A percentile compares a stretch with the other conserved stretches of the same genome.
These are phyloP conservation scores for Verticillium klebahnii DNA, from an alignment of 2,329 filamentous ascomycete species.

Conservation along the genomic window DNA sequence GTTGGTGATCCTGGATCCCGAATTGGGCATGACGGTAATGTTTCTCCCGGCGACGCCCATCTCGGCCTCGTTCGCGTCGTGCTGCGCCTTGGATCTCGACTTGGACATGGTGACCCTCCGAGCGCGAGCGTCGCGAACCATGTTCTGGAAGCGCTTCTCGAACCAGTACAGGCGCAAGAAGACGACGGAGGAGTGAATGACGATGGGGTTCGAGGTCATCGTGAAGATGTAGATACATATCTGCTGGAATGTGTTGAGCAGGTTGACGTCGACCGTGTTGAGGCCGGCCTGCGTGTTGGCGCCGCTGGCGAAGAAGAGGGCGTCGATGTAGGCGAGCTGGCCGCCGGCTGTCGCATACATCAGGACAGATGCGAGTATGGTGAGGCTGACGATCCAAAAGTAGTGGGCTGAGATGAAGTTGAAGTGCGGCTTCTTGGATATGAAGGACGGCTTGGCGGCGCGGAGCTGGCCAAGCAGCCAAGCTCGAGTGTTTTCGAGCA, in stretches of 20 bases:
- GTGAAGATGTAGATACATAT: constrained; percentile 66
- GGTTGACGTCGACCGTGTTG: constrained; percentile 72
- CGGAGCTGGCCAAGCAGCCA: constrained; percentile 32
- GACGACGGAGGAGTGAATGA: constrained; percentile 80
- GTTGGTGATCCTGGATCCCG: constrained; percentile 55
- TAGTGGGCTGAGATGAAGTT: constrained; percentile 84
- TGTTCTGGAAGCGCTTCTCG: constrained; percentile 86
- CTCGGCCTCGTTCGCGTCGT: constrained; percentile 46
- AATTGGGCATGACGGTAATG: constrained; percentile 62
- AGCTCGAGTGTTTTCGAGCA: constrained; percentile 1
- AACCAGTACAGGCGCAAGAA: constrained; percentile 97
- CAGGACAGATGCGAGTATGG: constrained; percentile 71
- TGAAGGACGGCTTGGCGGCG: constrained; percentile 50
- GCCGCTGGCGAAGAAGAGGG: constrained; percentile 82
- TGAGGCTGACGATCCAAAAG: constrained; percentile 72
- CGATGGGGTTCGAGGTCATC: constrained; percentile 76
- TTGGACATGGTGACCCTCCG: constrained; percentile 61
- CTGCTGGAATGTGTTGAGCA: constrained; percentile 68
- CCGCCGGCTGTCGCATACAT: constrained; percentile 59
- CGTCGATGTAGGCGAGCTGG: constrained; percentile 73
- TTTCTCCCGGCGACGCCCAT: constrained; percentile 59
- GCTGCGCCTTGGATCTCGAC: constrained; percentile 47
- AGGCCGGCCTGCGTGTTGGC: constrained; percentile 88
- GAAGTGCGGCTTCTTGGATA: constrained; percentile 61
- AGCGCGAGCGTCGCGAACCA: constrained; percentile 68